Evolutionary conservation across 352 stramenopile genomes (phyloP), one percentile per base, ranked within the genome.

Genomic region (Pythium folliculosum): DNA sequence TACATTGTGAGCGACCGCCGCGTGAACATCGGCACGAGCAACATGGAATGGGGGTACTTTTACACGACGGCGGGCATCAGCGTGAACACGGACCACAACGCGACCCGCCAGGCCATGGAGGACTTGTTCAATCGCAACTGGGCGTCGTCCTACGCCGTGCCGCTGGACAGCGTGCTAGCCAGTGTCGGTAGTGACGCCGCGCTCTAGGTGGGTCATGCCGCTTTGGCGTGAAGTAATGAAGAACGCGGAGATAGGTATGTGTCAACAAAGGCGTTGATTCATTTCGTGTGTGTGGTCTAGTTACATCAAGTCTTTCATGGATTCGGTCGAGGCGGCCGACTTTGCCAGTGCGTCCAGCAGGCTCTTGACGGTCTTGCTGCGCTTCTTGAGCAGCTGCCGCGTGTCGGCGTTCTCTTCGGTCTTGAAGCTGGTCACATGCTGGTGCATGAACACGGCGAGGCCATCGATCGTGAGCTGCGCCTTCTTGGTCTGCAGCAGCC

Each of bases 21-120:
- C n/a, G 83, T 80, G 32, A 95, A 95, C 65, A 71, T 95, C n/a
- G 85, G 87, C 23, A 94, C 85, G 37, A 94, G 85, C 65, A 95
- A 95, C 71, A 93, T 92, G 82, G 82, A 91, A 72, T 92, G 87
- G 87, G 81, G 83, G 12, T 95, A 95, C 67, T 95, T 94, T 63
- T 89, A 95, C 78, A 90, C 87, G 17, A 94, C 85, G 13, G 84
- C 87, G 22, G 87, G 85, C 19, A 80, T 78, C 22, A 92, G 83
- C 40, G 68, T 95, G 27, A 94, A 95, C 63, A 92, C 82, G n/a
- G 79, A 94, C 62, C 75, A 91, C 67, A 71, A 82, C 35, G 35
- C 65, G 14, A 89, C 78, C 43, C 80, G 83, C 22, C 49, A 72
- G 43, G 68, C 80, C 19, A 78, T 95, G 49, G 73, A 91, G 52